Conservation (phyloP, 805 yeast genomes). For the Candida gorgasii region DNA sequence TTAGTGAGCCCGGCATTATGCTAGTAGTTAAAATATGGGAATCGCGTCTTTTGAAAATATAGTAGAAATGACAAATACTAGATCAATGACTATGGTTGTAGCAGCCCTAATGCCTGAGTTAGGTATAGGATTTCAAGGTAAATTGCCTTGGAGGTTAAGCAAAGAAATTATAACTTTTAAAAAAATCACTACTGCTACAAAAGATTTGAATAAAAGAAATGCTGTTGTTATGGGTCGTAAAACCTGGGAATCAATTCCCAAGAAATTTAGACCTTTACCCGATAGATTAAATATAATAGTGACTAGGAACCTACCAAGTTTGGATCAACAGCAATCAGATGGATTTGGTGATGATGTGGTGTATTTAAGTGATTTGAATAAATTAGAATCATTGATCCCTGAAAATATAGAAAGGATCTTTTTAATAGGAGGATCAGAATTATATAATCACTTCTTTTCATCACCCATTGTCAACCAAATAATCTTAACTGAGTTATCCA, state of each 20-base stretch:
- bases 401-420: slow-evolving; percentile 58
- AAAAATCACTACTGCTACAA: slow-evolving; percentile 58
- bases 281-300: slow-evolving; percentile 74
- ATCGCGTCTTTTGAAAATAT: slow-evolving; percentile 6
- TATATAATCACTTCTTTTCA: slow-evolving; percentile 60
- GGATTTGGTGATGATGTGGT: slow-evolving; percentile 25
- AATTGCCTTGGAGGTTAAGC: slow-evolving; percentile 83
- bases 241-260: slow-evolving; percentile 94
- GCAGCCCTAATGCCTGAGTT: slow-evolving; percentile 80
- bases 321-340: slow-evolving; percentile 17
- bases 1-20: too few relatives aligned
- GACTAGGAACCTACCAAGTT: slow-evolving; percentile 44
- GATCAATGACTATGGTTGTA: slow-evolving; percentile 56
- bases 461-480: slow-evolving; percentile 51
- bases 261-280: slow-evolving; percentile 78
- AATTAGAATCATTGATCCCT: slow-evolving; percentile 22
- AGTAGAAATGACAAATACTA: slow-evolving; percentile 7
- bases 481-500: slow-evolving; percentile 66
- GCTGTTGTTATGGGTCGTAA: slow-evolving; percentile 95
- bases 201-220: slow-evolving; percentile 38
- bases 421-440: slow-evolving; percentile 91
- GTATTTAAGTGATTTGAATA: slow-evolving; percentile 26
- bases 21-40: too few relatives aligned
- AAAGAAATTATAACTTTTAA: slow-evolving; percentile 86
- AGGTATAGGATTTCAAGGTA: slow-evolving; percentile 84